Evolutionary conservation across 306 rosid species (phyloP).

Genomic region (Arachis hypogaea): DNA sequence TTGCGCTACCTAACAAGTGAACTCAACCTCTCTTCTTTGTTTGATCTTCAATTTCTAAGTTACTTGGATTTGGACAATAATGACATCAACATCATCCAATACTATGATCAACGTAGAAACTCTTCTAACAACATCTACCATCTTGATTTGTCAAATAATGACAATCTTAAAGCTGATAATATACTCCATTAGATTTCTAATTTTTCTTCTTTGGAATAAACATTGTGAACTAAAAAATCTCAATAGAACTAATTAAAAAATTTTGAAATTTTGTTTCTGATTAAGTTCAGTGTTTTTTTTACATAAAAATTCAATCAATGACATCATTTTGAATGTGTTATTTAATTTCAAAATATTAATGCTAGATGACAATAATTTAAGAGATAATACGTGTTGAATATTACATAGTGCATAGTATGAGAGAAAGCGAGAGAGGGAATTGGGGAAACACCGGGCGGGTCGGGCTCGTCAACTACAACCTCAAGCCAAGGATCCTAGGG

Average conservation of each 20-base stretch:
- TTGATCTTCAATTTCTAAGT: conserved; percentile 19
- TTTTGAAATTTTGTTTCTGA: conserved; percentile 28
- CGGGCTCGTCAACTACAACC: too few relatives aligned
- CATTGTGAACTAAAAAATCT: not conserved
- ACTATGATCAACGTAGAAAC: conserved; percentile 1
- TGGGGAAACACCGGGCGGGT: too few relatives aligned
- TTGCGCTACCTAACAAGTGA: not conserved
- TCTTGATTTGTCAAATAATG: conserved; percentile 13
- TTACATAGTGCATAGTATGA: too few relatives aligned
- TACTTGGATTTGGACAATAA: conserved; percentile 23
- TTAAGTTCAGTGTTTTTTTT: not conserved
- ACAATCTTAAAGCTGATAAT: too few relatives aligned
- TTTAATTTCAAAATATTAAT: too few relatives aligned
- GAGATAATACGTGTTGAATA: not conserved
- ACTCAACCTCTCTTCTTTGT: not conserved
- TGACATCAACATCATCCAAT: conserved; percentile 16
- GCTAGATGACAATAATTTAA: conserved; percentile 1
- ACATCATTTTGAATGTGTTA: conserved; percentile 23
- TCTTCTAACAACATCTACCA: not conserved
- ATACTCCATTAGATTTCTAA: not conserved
- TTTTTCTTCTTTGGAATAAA: conserved; percentile 1
- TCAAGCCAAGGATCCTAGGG: too few relatives aligned
- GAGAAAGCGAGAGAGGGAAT: too few relatives aligned
- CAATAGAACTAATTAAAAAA: conserved; percentile 29
- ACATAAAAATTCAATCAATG: conserved; percentile 1